Conservation (phyloP, 2,329 filamentous ascomycete genomes). For the Xylariaceae sp. region DNA sequence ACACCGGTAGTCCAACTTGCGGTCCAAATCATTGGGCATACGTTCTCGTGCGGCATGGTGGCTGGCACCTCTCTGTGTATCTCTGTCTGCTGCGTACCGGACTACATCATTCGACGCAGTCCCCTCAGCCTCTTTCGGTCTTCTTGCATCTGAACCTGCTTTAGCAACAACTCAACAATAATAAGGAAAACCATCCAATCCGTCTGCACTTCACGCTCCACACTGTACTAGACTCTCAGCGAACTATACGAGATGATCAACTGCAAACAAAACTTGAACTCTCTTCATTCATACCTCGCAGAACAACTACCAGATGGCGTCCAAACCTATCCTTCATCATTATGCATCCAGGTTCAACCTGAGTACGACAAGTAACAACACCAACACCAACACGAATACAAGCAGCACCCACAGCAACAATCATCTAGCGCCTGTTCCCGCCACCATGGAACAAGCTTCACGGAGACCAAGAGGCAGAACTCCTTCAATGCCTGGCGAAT, state of each 20-base stretch:
- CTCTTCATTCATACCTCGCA: conserved; percentile 17
- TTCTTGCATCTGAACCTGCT: conserved; percentile 22
- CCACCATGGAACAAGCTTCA: conserved; percentile 22
- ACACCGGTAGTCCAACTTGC: conserved; percentile 1
- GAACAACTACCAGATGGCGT: conserved; percentile 18
- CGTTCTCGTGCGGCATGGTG: conserved; percentile 6
- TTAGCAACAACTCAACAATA: conserved; percentile 17
- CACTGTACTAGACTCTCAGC: conserved; percentile 24
- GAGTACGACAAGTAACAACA: conserved; percentile 22
- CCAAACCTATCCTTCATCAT: conserved; percentile 14
- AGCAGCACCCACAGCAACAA: conserved; percentile 11
- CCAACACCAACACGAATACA: not conserved
- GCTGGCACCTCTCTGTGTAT: conserved; percentile 8
- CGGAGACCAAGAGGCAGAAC: conserved; percentile 22
- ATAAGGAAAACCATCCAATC: conserved; percentile 12
- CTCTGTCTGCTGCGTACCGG: conserved; percentile 21
- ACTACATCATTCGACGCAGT: conserved; percentile 22
- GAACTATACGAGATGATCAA: conserved; percentile 25
- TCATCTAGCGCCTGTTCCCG: not conserved
- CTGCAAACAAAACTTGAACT: conserved; percentile 16
- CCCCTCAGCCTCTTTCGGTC: conserved; percentile 30
- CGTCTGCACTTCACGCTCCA: conserved; percentile 22
- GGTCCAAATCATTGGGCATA: conserved; percentile 11
- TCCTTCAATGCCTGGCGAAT: conserved; percentile 28
- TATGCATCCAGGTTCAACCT: conserved; percentile 19